A percentile compares a stretch with the other conserved stretches of the same genome.
Conservation (phyloP, 2,329 filamentous ascomycete genomes). For the Xylariaceae sp. region DNA sequence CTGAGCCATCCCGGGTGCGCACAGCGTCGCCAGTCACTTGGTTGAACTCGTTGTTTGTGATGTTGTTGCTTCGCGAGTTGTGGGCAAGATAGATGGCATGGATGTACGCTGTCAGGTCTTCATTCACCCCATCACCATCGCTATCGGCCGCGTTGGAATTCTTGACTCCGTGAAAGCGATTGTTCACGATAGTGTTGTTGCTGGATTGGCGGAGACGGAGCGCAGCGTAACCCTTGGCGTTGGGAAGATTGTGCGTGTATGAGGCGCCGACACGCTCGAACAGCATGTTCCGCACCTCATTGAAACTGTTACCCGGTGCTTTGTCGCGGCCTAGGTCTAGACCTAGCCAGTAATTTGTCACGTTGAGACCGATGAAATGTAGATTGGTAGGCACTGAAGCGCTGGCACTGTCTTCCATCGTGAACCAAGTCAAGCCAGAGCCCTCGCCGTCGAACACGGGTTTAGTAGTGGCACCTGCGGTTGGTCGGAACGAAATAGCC, state of each 20-base stretch:
- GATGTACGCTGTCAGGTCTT: slow-evolving; percentile 30
- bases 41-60: slow-evolving; percentile 13
- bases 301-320: slow-evolving; percentile 11
- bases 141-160: slow-evolving; percentile 10
- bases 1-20: slow-evolving; percentile 14
- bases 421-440: slow-evolving; percentile 14
- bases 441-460: slow-evolving; percentile 15
- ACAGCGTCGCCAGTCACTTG: slow-evolving; percentile 16
- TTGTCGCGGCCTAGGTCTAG: slow-evolving; percentile 15
- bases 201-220: slow-evolving; percentile 12
- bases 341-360: slow-evolving; percentile 17
- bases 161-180: slow-evolving; percentile 18
- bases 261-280: slow-evolving; percentile 15
- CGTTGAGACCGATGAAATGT: slow-evolving; percentile 10
- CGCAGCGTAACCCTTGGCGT: slow-evolving; percentile 13
- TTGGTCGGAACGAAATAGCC: slow-evolving; percentile 13
- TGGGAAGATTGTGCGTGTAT: slow-evolving; percentile 11
- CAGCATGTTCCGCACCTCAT: slow-evolving; percentile 13
- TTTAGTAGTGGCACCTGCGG: slow-evolving; percentile 7
- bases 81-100: slow-evolving; percentile 16
- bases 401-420: slow-evolving; percentile 10
- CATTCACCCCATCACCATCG: slow-evolving; percentile 33
- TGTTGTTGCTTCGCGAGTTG: slow-evolving; percentile 5
- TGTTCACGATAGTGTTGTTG: slow-evolving; percentile 13
- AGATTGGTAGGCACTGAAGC: slow-evolving; percentile 8